These are phyloP conservation scores for Zygoascus tannicola DNA, from an alignment of 805 yeast genomes.

Conservation along the genomic window DNA sequence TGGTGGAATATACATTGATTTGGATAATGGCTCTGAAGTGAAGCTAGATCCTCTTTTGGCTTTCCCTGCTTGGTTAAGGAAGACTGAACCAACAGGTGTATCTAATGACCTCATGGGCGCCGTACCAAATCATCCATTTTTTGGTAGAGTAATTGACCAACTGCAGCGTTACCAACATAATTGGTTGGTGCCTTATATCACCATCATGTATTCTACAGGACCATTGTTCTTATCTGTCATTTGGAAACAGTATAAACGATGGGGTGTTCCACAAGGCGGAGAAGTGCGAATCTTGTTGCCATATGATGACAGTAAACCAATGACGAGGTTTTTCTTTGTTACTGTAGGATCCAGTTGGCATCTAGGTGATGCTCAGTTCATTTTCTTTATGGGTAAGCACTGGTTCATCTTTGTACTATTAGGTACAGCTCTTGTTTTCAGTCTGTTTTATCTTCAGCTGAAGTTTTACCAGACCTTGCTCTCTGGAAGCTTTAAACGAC, in stretches of 20 bases:
- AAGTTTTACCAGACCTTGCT: conserved; percentile 11
- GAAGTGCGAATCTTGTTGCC: conserved; percentile 68
- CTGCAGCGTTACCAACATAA: conserved; percentile 56
- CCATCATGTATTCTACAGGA: conserved; percentile 91
- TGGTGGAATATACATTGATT: conserved; percentile 85
- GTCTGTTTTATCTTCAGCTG: conserved; percentile 12
- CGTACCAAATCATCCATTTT: conserved; percentile 80
- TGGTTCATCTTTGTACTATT: conserved; percentile 59
- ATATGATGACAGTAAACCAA: conserved; percentile 48
- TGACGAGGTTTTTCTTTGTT: conserved; percentile 46
- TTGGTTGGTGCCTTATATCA: conserved; percentile 80
- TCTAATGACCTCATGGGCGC: conserved; percentile 92
- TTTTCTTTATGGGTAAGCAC: conserved; percentile 66
- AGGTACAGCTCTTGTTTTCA: conserved; percentile 37
- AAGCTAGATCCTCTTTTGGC: conserved; percentile 70
- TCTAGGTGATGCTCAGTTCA: conserved; percentile 71
- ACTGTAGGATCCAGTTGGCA: conserved; percentile 91
- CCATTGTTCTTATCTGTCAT: conserved; percentile 79
- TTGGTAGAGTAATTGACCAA: conserved; percentile 56
- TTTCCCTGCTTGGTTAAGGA: conserved; percentile 78
- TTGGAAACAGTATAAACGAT: conserved; percentile 80
- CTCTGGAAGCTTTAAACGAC: conserved; percentile 4
- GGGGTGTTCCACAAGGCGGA: conserved; percentile 54
- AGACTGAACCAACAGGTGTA: conserved; percentile 83
- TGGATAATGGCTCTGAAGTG: conserved; percentile 81